Evolutionary conservation across 768 basidiomycete genomes (phyloP), one percentile per base, ranked within the genome.

Genomic region (Leccinum incarnatum): DNA sequence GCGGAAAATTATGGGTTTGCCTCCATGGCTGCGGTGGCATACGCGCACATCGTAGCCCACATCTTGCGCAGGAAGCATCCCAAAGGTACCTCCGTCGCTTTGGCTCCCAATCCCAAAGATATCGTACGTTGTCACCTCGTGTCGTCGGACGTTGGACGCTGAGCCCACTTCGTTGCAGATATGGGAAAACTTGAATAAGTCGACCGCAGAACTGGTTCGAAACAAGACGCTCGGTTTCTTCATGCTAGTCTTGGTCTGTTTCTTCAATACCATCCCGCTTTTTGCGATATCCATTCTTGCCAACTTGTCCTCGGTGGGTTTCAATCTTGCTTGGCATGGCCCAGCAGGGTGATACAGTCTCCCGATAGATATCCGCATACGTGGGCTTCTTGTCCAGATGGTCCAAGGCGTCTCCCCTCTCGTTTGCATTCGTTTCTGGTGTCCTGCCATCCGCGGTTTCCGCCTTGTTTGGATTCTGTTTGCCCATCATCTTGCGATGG

Each of bases 251-350:
- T 66, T 85, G 30, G 85, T 98, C 51, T 95, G 93, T 74, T 95
- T 94, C 78, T 84, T 98, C 78, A 95, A 99, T 78, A 98, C 95
- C 36, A 78, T 96, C 10, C 97, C 97, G 19, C 77, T 99, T 17
- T 83, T 95, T 69, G 77, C 92, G 62, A 94, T 98, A 62, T 95
- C 96, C 12, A 77, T 93, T 62, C 78, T 97, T 53, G 94, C 97
- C 65, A 98, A 99, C 76, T 79, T 99, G 77, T 81, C 87, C 52
- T 81, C 88, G 40, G 89, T 93, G 65, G 54, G 87, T 57, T 23
- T 42, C 64, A 23, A 23, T 27, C n/a, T 59, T 5, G 23, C 53
- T 19, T 54, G 15, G 15, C n/a, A n/a, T 52, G 34, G 15, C 23
- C 3, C 9, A 19, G 32, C 17, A 15, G 17, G 12, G 14, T 68